A percentile compares a stretch with the other conserved stretches of the same genome.
Evolutionary conservation across 257 asterid species (phyloP).

Genomic region (Ophiorrhiza pumila): DNA sequence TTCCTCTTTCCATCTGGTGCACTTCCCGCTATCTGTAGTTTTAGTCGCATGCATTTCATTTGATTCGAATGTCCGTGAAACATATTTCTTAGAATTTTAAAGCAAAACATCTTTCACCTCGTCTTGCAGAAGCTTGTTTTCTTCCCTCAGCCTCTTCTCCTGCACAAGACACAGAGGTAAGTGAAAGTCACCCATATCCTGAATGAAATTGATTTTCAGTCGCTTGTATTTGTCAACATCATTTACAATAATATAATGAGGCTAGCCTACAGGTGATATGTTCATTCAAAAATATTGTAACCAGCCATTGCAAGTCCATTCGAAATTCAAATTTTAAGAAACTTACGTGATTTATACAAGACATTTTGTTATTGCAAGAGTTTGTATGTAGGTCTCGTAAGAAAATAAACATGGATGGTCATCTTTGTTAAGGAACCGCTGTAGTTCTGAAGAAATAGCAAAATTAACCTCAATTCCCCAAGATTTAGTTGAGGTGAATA

Average conservation of each 20-base stretch:
- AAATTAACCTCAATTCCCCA: not conserved
- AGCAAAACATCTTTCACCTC: constrained; percentile 25
- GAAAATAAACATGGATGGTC: not conserved
- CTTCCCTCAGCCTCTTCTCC: constrained; percentile 47
- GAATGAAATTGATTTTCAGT: not conserved
- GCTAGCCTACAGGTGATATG: not conserved
- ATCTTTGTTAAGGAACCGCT: no score
- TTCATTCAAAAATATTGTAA: not conserved
- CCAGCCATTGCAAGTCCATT: not conserved
- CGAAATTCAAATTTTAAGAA: not conserved
- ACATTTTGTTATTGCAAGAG: not conserved
- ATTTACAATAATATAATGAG: not conserved
- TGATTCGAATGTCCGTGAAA: no score
- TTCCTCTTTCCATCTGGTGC: not conserved
- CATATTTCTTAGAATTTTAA: not conserved
- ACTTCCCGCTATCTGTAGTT: constrained; percentile 10
- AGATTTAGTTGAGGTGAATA: not conserved
- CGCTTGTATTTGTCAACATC: not conserved
- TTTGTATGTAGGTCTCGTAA: not conserved
- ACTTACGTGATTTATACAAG: not conserved
- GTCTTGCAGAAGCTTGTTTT: constrained; percentile 41
- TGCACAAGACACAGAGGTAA: constrained; percentile 9
- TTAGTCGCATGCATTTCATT: not conserved
- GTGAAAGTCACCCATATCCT: not conserved
- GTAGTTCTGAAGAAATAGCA: not conserved